These are phyloP conservation scores for Daucus carota DNA, from an alignment of 129 eudicot genomes.

Conservation along the genomic window DNA sequence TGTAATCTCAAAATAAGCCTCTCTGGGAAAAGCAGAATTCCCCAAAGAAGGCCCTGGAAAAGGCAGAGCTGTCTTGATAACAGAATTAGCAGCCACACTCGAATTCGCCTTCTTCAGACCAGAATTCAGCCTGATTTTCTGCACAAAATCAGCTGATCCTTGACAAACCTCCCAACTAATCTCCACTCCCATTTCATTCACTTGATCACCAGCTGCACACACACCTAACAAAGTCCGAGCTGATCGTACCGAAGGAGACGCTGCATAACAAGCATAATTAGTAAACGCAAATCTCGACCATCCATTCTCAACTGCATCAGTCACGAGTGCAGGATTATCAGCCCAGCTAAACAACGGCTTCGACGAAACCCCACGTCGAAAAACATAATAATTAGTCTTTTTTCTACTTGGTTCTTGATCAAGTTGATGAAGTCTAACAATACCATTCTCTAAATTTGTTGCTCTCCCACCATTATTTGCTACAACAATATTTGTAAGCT, in stretches of 20 bases:
- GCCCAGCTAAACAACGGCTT: constrained; percentile 56
- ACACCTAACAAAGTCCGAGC: constrained; percentile 32
- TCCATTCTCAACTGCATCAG: constrained; percentile 87
- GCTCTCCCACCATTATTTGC: constrained; percentile 17
- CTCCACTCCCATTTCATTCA: constrained; percentile 32
- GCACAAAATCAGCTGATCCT: constrained; percentile 85
- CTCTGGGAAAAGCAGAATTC: constrained; percentile 69
- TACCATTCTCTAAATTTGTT: constrained; percentile 38
- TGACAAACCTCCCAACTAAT: constrained; percentile 70
- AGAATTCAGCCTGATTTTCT: constrained; percentile 60
- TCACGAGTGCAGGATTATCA: constrained; percentile 69
- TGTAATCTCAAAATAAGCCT: constrained; percentile 86
- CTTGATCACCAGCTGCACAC: constrained; percentile 28
- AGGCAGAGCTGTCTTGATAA: constrained; percentile 59
- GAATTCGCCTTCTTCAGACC: constrained; percentile 22
- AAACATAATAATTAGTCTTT: constrained; percentile 36
- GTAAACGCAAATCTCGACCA: constrained; percentile 86
- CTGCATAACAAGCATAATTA: constrained; percentile 10
- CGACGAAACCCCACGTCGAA: constrained; percentile 42
- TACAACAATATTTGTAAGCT: not conserved
- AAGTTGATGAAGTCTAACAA: constrained; percentile 34
- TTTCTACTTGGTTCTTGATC: constrained; percentile 14
- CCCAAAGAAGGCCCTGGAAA: constrained; percentile 81
- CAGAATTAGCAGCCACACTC: constrained; percentile 21
- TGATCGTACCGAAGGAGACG: constrained; percentile 46